Evolutionary conservation across 2,329 filamentous ascomycete species (phyloP).

Genomic region (Orbilia javanica): DNA sequence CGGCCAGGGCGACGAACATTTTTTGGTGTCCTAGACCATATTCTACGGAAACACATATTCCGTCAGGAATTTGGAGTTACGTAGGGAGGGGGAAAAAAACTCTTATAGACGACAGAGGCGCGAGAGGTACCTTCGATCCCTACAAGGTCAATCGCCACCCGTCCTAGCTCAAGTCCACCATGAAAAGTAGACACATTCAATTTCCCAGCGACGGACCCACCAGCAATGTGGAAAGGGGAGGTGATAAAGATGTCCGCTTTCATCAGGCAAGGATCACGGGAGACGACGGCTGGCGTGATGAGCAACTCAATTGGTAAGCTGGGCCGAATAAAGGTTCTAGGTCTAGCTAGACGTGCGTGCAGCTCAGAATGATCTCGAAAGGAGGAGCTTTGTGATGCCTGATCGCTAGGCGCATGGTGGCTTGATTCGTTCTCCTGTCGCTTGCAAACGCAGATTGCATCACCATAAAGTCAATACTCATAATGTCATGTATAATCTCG

Average conservation of each 20-base stretch:
- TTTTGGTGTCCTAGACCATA: constrained; percentile 60
- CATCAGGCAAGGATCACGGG: constrained; percentile 11
- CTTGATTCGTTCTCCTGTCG: constrained; percentile 38
- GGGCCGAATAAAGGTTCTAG: constrained; percentile 52
- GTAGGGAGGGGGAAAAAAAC: constrained; percentile 14
- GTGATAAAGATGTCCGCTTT: constrained; percentile 49
- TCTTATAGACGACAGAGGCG: constrained; percentile 6
- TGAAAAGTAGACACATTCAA: constrained; percentile 60
- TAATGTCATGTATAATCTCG: neutral
- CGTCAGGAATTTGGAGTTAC: constrained; percentile 3
- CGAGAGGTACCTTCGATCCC: constrained; percentile 60
- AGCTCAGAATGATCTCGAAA: constrained; percentile 32
- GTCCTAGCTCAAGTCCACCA: constrained; percentile 60
- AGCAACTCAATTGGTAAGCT: constrained; percentile 36
- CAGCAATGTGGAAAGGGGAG: constrained; percentile 57
- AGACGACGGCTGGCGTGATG: constrained; percentile 31
- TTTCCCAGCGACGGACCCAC: constrained; percentile 60
- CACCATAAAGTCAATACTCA: constrained; percentile 29
- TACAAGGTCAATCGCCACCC: constrained; percentile 61
- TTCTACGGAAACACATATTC: constrained; percentile 18
- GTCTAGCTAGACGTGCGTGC: constrained; percentile 21
- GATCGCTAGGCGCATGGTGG: constrained; percentile 53
- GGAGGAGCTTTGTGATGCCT: constrained; percentile 34
- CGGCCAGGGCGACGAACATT: constrained; percentile 60
- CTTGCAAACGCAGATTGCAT: constrained; percentile 19